Conservation (phyloP, 2,329 filamentous ascomycete species). For the Elsinoe necatrix region DNA sequence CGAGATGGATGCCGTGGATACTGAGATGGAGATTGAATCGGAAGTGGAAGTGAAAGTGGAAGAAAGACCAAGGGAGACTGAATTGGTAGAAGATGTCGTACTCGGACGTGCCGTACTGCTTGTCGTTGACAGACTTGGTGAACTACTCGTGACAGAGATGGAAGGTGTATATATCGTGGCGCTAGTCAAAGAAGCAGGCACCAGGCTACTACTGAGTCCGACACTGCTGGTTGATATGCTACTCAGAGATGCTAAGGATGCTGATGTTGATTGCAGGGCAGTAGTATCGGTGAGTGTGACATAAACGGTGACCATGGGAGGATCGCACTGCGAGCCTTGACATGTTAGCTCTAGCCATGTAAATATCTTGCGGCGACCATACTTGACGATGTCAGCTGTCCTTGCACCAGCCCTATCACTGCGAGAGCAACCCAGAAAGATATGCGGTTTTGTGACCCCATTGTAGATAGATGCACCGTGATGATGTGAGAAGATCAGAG, state of each 20-base stretch:
- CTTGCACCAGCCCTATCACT: background rate
- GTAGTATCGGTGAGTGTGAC: background rate
- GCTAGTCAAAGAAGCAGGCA: background rate
- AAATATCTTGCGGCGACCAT: background rate
- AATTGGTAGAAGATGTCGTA: background rate
- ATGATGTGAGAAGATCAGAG: background rate
- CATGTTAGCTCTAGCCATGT: background rate
- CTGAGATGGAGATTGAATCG: background rate
- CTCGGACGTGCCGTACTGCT: background rate
- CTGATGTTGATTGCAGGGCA: background rate
- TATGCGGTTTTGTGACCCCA: background rate
- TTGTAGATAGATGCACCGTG: background rate
- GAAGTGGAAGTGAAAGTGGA: background rate
- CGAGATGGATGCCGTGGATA: background rate
- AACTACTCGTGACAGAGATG: background rate
- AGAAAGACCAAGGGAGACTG: background rate
- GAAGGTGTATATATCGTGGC: background rate
- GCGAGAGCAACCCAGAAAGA: background rate
- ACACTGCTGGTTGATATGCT: background rate
- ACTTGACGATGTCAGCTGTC: background rate
- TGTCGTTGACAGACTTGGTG: background rate
- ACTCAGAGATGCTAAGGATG: background rate
- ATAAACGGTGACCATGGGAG: constrained; percentile 1
- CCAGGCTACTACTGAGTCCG: background rate
- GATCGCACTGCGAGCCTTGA: background rate